These are phyloP conservation scores for Bassia scoparia DNA, from an alignment of 148 eudicot genomes.

Conservation along the genomic window DNA sequence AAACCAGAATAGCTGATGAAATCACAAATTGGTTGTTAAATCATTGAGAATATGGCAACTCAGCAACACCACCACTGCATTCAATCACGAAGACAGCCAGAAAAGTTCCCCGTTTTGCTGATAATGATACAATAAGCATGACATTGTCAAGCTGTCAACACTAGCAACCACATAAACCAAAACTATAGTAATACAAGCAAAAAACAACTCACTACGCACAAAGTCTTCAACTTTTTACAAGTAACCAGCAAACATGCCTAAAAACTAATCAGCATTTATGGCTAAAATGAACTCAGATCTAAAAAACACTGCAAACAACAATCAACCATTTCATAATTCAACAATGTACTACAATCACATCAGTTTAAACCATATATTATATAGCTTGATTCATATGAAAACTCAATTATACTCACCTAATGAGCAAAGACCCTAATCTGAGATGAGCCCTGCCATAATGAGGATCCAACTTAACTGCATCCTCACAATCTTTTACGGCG, in stretches of 20 bases:
- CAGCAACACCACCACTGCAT: conserved; percentile 13
- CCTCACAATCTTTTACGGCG: conserved; percentile 75
- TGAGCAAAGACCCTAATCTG: conserved; percentile 67
- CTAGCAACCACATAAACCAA: not conserved
- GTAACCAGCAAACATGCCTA: not conserved
- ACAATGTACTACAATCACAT: not conserved
- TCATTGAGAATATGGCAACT: conserved; percentile 18
- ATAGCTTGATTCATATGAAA: no score
- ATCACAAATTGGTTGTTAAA: conserved; percentile 9
- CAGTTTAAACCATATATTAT: no score
- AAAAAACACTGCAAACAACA: not conserved
- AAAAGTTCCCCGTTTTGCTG: conserved; percentile 4
- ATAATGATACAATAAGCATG: conserved; percentile 19
- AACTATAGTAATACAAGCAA: not conserved
- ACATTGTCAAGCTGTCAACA: conserved; percentile 16
- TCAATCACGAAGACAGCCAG: conserved; percentile 19
- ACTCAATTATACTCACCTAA: conserved; percentile 51
- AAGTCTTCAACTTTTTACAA: no score
- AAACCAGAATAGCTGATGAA: not conserved
- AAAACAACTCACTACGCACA: not conserved
- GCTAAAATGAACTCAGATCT: conserved; percentile 12
- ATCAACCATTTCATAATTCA: not conserved
- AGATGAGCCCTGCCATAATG: conserved; percentile 63
- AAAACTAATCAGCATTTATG: not conserved
- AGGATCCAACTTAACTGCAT: conserved; percentile 70